Evolutionary conservation across 176 grass and related monocot species (phyloP).

Genomic region (Puya raimondii): DNA sequence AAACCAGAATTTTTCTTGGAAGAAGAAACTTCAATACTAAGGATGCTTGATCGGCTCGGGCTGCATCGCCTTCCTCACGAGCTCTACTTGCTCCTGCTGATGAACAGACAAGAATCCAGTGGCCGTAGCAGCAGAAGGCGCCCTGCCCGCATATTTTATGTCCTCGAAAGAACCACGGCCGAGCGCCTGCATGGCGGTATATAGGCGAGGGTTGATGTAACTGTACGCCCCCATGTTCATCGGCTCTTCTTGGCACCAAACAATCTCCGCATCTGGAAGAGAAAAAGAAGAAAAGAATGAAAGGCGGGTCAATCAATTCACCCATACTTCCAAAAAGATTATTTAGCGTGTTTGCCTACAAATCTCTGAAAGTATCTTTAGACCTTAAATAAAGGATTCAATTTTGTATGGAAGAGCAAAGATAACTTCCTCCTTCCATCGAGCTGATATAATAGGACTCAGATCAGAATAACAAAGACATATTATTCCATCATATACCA

Average conservation of each 20-base stretch:
- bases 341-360: too few species aligned
- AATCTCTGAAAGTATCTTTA: too few species aligned
- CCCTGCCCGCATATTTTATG: slow-evolving; percentile 84
- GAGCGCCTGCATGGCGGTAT: slow-evolving; percentile 62
- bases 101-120: slow-evolving; percentile 78
- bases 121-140: slow-evolving; percentile 84
- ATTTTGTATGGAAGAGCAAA: too few species aligned
- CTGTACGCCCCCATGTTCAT: slow-evolving; percentile 95
- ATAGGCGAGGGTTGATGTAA: slow-evolving; percentile 64
- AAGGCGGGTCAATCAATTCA: background rate
- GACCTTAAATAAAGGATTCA: too few species aligned
- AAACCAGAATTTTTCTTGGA: background rate
- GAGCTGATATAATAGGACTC: too few species aligned
- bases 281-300: slow-evolving; percentile 9
- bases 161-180: slow-evolving; percentile 57
- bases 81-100: slow-evolving; percentile 66
- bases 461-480: too few species aligned
- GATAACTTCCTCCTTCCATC: too few species aligned
- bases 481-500: too few species aligned
- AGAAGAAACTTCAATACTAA: slow-evolving; percentile 20
- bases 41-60: slow-evolving; percentile 49
- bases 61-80: slow-evolving; percentile 70
- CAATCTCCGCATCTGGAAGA: slow-evolving; percentile 74
- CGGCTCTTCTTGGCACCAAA: slow-evolving; percentile 95
- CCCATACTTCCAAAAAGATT: background rate